Evolutionary conservation across 2,329 filamentous ascomycete species (phyloP), one percentile per base, ranked within the genome.

Genomic region (Dissoconium aciculare): DNA sequence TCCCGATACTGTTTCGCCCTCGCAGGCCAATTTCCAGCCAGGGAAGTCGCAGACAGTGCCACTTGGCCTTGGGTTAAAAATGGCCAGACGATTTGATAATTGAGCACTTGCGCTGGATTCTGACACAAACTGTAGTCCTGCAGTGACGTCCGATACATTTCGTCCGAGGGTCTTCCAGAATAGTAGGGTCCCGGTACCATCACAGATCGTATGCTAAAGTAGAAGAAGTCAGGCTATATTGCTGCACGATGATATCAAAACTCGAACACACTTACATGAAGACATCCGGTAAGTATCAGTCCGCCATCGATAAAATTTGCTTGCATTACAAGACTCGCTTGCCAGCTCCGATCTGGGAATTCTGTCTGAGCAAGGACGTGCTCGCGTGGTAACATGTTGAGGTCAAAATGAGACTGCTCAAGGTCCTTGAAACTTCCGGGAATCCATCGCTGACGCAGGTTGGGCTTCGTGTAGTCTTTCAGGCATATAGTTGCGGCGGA

Each of bases 361-460:
- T 12, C 5, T n/a, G 11, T 12, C 15, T 39, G 32, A 3, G 28
- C 33, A 11, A 42, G 41, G 9, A 46, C 33, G 30, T 43, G 38
- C 14, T 39, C 36, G n/a, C 38, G 35, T 11, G 42, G 24, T 9
- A 40, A 26, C 31, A 42, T 49, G 10, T 26, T 21, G 17, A 11
- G 27, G 15, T 15, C 26, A 11, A 35, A 37, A 9, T 35, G 32
- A 11, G 31, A 12, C 5, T 24, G 28, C 5, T 28, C 31, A 10
- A 37, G 11, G 12, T 34, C 32, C 5, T 28, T 16, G 12, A 38
- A 35, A 21, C 24, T 32, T 3, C 29, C 29, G 10, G n/a, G 27
- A n/a, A 13, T 15, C 35, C 33, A 38, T 15, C 17, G 5, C 6
- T 10, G 11, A 10, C 17, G 28, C 11, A 21, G 17, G 21, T 8